These are phyloP conservation scores for Tulasnella sp. DNA, from an alignment of 768 basidiomycete genomes.

Conservation along the genomic window DNA sequence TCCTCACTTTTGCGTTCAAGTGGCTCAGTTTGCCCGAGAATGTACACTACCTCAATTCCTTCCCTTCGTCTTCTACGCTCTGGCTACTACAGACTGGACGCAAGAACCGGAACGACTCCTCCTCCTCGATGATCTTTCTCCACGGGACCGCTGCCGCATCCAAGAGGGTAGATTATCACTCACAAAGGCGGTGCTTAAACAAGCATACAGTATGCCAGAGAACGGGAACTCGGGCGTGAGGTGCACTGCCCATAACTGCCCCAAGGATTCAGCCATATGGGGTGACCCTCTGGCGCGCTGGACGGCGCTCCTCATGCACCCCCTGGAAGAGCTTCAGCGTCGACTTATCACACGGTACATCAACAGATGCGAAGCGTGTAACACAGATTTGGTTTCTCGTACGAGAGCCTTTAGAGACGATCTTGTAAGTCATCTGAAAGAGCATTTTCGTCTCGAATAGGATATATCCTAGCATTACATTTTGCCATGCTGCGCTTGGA, in stretches of 20 bases:
- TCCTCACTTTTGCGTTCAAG: neutral
- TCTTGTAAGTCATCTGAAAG: neutral
- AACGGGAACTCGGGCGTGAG: neutral
- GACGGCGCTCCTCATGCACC: neutral
- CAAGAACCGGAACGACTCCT: neutral
- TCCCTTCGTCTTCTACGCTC: neutral
- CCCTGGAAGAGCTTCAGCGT: neutral
- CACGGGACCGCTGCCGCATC: neutral
- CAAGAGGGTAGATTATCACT: neutral
- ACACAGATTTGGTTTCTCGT: neutral
- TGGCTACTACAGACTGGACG: neutral
- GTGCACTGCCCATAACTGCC: neutral
- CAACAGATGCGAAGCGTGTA: neutral
- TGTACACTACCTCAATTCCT: neutral
- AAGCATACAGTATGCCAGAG: neutral
- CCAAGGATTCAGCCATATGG: neutral
- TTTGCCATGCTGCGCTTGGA: neutral
- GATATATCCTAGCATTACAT: neutral
- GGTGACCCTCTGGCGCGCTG: neutral
- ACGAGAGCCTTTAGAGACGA: neutral
- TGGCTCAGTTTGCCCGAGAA: neutral
- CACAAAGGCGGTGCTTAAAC: neutral
- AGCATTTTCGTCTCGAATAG: neutral
- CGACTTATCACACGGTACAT: neutral
- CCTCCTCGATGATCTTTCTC: neutral